These are phyloP conservation scores for Botrytis cinerea DNA, from an alignment of 2,329 filamentous ascomycete genomes.

Conservation along the genomic window DNA sequence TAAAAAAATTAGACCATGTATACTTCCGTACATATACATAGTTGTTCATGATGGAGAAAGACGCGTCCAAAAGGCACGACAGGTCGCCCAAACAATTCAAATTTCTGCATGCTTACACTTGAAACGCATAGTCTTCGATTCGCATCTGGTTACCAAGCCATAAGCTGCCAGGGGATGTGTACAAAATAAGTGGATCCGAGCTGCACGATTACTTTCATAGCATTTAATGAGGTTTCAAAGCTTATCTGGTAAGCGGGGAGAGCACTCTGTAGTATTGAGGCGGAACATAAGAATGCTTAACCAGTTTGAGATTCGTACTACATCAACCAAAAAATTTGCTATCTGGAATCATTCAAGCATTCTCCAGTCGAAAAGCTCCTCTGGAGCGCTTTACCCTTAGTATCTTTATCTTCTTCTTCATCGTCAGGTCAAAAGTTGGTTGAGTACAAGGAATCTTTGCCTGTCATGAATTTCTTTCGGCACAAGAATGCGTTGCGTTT, in stretches of 20 bases:
- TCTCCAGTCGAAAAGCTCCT: not conserved
- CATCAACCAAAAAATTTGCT: not conserved
- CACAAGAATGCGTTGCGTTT: not conserved
- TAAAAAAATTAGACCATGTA: no score
- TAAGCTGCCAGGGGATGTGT: not conserved
- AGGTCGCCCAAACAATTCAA: not conserved
- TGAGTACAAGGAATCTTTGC: not conserved
- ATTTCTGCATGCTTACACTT: not conserved
- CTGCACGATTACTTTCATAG: not conserved
- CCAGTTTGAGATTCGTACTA: not conserved
- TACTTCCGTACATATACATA: no score
- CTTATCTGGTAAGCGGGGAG: not conserved
- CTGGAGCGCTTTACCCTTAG: not conserved
- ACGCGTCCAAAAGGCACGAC: no score
- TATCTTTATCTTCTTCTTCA: not conserved
- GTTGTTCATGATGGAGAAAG: no score
- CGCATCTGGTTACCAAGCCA: not conserved
- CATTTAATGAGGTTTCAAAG: not conserved
- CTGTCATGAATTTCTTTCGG: not conserved
- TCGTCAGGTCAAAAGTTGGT: not conserved
- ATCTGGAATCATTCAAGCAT: not conserved
- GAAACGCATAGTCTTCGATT: not conserved
- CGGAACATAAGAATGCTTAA: not conserved
- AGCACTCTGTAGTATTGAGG: not conserved
- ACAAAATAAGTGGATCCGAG: not conserved